Evolutionary conservation across 768 basidiomycete genomes (phyloP), one percentile per base, ranked within the genome.

Genomic region (Suillus alpinus): DNA sequence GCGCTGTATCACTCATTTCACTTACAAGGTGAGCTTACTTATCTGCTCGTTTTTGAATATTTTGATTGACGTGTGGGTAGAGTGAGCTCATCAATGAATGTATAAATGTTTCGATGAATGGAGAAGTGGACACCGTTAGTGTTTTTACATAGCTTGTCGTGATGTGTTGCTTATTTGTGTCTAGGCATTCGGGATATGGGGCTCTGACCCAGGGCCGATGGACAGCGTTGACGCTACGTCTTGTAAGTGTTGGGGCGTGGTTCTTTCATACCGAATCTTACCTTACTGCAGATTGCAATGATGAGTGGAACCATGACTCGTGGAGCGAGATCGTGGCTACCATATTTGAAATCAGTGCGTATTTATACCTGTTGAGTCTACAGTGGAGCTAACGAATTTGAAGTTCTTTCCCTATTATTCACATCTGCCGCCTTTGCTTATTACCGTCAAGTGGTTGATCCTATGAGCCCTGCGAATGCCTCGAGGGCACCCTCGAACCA

Each of bases 381-480:
- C 29, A 3, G n/a, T 8, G 10, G 63, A 23, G 6, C 3, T 60
- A 1, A 60, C 26, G 6, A 34, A 20, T 14, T 60, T 23, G 2
- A 65, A 90, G 87, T 85, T 52, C 66, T 89, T 51, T 78, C 81
- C 47, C 65, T 77, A 40, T 69, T 93, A 61, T 91, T 92, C 78
- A 81, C 83, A n/a, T 63, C 80, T 52, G 66, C 91, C 65, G 83
- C 86, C 2, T 89, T 88, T 69, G 78, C 81, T 14, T 95, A 87
- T 77, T 86, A 89, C 68, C 86, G 87, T 26, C 92, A 95, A 73
- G 68, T 86, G 1, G 80, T 86, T 37, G 88, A 92, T 71, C 92
- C 92, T 1, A 71, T 81, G 3, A 83, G 83, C 63, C 72, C 79
- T 41, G 81, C 75, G 57, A 87, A 88, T 69, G 65, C 78, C 44